phyloP scores from a whole-genome alignment of 805 yeast species.

The Maudiozyma turicensis region DNA sequence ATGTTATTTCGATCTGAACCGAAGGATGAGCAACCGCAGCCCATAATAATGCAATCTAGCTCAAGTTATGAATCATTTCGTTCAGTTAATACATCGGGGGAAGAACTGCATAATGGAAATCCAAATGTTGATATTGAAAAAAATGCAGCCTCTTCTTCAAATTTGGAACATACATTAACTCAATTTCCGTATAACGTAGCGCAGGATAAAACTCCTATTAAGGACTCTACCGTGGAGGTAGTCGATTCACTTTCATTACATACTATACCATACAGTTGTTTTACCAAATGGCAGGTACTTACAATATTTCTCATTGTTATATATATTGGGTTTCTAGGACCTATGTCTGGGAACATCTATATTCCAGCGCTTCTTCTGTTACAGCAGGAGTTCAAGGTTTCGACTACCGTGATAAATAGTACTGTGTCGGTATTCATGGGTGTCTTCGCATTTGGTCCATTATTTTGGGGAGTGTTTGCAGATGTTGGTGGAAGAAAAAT shows the following conservation, averaged over 20 bases:
- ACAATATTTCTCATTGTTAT: slow-evolving; percentile 35
- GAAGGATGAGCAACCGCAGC: not conserved
- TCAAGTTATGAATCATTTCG: slow-evolving; percentile 3
- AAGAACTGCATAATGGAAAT: not conserved
- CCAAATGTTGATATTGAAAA: not conserved
- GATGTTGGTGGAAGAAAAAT: slow-evolving; percentile 59
- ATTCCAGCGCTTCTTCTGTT: slow-evolving; percentile 44
- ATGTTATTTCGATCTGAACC: not conserved
- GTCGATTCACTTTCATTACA: not conserved
- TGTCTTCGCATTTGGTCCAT: slow-evolving; percentile 45
- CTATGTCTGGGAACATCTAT: slow-evolving; percentile 47
- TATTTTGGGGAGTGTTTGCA: slow-evolving; percentile 47
- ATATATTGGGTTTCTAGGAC: slow-evolving; percentile 45
- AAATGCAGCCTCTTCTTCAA: not conserved
- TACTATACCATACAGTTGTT: slow-evolving; percentile 27
- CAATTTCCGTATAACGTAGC: not conserved
- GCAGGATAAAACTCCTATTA: not conserved
- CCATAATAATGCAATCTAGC: not conserved
- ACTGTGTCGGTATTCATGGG: slow-evolving; percentile 52
- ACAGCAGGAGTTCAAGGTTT: slow-evolving; percentile 32
- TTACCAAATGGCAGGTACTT: slow-evolving; percentile 25
- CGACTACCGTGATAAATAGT: slow-evolving; percentile 39
- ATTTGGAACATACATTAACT: not conserved
- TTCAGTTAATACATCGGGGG: slow-evolving; percentile 1
- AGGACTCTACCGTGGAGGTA: slow-evolving; percentile 1